Evolutionary conservation across 306 rosid species (phyloP).

Genomic region (Hylodesmum podocarpum): DNA sequence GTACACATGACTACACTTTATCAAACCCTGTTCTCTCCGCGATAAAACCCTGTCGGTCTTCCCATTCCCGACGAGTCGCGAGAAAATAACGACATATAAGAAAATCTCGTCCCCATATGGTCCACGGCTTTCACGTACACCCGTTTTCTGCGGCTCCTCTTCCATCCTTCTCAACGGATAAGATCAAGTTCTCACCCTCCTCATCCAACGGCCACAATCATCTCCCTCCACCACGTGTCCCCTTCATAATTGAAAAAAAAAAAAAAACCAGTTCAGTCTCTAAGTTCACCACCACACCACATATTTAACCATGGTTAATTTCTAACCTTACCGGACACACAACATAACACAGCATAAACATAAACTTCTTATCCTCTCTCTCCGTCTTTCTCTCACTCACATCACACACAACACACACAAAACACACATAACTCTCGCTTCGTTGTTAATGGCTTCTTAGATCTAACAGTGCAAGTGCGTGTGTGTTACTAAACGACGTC

Average conservation of each 20-base stretch:
- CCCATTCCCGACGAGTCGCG: not conserved
- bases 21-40: slow-evolving; percentile 1
- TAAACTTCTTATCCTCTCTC: slow-evolving; percentile 57
- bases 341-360: slow-evolving; percentile 19
- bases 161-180: slow-evolving; percentile 60
- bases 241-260: not conserved
- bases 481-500: slow-evolving; percentile 19
- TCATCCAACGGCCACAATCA: slow-evolving; percentile 42
- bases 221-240: slow-evolving; percentile 46
- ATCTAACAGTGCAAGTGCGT: slow-evolving; percentile 50
- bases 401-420: too few species aligned
- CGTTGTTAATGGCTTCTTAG: slow-evolving; percentile 63
- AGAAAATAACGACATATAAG: not conserved
- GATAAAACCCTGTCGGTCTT: slow-evolving; percentile 6
- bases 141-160: slow-evolving; percentile 68
- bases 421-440: not conserved
- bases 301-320: slow-evolving; percentile 68
- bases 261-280: not conserved
- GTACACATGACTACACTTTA: slow-evolving; percentile 52
- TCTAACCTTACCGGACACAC: slow-evolving; percentile 47
- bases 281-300: slow-evolving; percentile 34
- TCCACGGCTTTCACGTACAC: slow-evolving; percentile 48
- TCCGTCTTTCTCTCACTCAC: not conserved
- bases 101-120: slow-evolving; percentile 28
- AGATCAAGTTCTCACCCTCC: slow-evolving; percentile 43